Percentiles rank a stretch among this genome's conserved stretches.
These are phyloP conservation scores for Boletus coccyginus DNA, from an alignment of 768 basidiomycete species.

Conservation along the genomic window DNA sequence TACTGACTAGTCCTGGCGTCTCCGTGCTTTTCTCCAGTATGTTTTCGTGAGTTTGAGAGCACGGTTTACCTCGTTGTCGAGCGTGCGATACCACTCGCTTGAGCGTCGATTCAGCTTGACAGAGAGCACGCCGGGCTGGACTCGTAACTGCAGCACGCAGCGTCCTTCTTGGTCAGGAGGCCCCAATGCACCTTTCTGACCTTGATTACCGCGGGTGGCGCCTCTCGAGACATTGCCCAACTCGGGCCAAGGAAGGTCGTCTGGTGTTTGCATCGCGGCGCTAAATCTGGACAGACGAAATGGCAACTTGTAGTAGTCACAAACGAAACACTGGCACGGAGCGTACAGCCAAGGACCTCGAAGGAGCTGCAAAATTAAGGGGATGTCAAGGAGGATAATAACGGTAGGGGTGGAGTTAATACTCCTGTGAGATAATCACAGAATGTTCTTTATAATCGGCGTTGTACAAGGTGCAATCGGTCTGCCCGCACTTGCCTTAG, in stretches of 20 bases:
- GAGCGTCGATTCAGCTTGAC: slow-evolving; percentile 72
- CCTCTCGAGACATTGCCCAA: slow-evolving; percentile 82
- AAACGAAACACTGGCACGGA: slow-evolving; percentile 6
- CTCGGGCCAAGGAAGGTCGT: slow-evolving; percentile 86
- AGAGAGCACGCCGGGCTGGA: slow-evolving; percentile 79
- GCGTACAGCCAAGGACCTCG: slow-evolving; percentile 13
- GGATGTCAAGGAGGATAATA: slow-evolving; percentile 24
- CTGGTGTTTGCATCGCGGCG: slow-evolving; percentile 42
- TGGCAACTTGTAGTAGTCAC: not conserved
- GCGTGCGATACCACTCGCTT: slow-evolving; percentile 79
- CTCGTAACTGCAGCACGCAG: slow-evolving; percentile 72
- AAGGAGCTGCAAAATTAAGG: slow-evolving; percentile 11
- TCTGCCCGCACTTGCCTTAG: slow-evolving; percentile 28
- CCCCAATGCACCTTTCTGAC: slow-evolving; percentile 76
- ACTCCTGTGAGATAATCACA: slow-evolving; percentile 35
- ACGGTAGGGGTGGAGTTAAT: slow-evolving; percentile 36
- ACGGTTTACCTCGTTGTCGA: slow-evolving; percentile 75
- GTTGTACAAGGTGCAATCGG: slow-evolving; percentile 27
- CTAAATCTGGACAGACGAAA: slow-evolving; percentile 4
- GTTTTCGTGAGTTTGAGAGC: slow-evolving; percentile 84
- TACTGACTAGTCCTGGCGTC: slow-evolving; percentile 67
- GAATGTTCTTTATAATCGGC: slow-evolving; percentile 36
- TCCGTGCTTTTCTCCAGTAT: slow-evolving; percentile 78
- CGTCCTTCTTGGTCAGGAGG: slow-evolving; percentile 74
- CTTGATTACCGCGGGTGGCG: slow-evolving; percentile 82